These are phyloP conservation scores for Aphanoascus verrucosus DNA, from an alignment of 2,329 filamentous ascomycete species.

Conservation along the genomic window DNA sequence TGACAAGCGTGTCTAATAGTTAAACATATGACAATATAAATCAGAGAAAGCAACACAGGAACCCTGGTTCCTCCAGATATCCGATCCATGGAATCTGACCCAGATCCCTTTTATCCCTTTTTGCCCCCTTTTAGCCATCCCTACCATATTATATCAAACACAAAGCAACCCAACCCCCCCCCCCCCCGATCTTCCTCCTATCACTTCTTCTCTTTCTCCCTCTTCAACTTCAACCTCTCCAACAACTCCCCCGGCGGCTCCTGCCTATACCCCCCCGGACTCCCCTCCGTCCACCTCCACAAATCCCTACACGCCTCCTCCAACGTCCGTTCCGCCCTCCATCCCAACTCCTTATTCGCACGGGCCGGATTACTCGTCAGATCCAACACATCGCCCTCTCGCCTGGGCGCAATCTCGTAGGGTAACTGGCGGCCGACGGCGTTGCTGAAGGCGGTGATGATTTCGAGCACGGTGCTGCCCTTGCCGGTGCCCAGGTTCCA, in stretches of 20 bases:
- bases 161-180: neutral
- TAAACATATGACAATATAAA: neutral
- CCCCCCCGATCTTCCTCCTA: too few species aligned
- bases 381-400: conserved; percentile 84
- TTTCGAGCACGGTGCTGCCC: conserved; percentile 93
- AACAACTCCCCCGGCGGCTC: conserved; percentile 75
- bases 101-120: too few species aligned
- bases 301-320: conserved; percentile 90
- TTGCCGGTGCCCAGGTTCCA: conserved; percentile 96
- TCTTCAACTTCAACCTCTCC: conserved; percentile 38
- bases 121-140: too few species aligned
- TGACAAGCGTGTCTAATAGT: neutral
- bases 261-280: conserved; percentile 89
- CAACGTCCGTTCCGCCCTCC: conserved; percentile 83
- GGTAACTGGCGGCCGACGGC: conserved; percentile 76
- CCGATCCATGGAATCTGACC: too few species aligned
- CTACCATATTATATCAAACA: too few species aligned
- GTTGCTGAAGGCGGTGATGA: conserved; percentile 84
- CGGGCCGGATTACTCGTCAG: conserved; percentile 82
- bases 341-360: conserved; percentile 78
- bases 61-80: neutral
- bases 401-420: conserved; percentile 73
- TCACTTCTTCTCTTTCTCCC: too few species aligned
- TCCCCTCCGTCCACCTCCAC: conserved; percentile 96
- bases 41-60: conserved; percentile 2